Evolutionary conservation across 192 early-diverging fungal species (phyloP), one percentile per base, ranked within the genome.

Genomic region (Mortierella hygrophila): DNA sequence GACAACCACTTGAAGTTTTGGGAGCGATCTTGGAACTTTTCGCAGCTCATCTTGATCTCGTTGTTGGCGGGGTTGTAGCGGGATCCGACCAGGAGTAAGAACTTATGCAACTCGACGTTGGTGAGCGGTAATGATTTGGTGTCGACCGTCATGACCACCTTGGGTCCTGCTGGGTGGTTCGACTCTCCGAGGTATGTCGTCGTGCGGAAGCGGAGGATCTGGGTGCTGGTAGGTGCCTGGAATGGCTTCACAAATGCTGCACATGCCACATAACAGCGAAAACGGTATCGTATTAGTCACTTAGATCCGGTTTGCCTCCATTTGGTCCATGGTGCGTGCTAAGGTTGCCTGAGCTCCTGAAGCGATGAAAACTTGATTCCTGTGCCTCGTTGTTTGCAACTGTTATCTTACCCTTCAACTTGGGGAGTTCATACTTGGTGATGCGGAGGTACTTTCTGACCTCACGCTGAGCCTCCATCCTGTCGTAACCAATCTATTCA

Each of bases 1-100:
- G 82, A 87, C 80, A 94, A 72, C 85, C 89, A 92, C 65, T 90
- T 91, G 77, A 91, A 91, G 87, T 93, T 93, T 65, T 93, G 93
- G 18, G 86, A 88, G 10, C 78, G 74, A 55, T 92, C 81, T 63
- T 89, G 88, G 71, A 91, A 92, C 77, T 89, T 90, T 42, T 94
- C 92, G 41, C 88, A 88, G 44, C 88, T 90, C 74, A 94, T 89
- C 78, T 89, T 92, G 69, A 94, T 79, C 73, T 90, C 80, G 15
- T 90, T 89, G 10, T 81, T 89, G 73, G 91, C 88, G n/a, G 92
- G 92, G 79, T 95, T 82, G 79, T 93, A 94, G 70, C 88, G 73
- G 13, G 92, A 81, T 55, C 94, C 94, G 69, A 89, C 89, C 42
- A 95, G 68, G 32, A 95, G 77, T 29, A 94, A 76, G 49, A 94